Evolutionary conservation across 2,329 filamentous ascomycete species (phyloP).

Genomic region (Ramichloridium luteum): DNA sequence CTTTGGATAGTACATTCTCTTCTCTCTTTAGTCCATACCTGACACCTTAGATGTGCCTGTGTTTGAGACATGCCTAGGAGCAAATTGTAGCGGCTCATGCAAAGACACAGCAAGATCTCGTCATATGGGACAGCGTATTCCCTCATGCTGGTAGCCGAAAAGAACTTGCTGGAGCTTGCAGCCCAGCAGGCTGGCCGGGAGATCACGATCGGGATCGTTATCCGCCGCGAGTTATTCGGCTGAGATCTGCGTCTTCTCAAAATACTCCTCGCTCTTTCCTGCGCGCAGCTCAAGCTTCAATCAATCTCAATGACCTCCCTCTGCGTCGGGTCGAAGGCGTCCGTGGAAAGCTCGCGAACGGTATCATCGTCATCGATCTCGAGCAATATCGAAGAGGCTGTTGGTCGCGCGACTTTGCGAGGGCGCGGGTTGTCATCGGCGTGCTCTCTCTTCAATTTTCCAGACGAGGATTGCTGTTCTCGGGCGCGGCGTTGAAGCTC

Average conservation of each 20-base stretch:
- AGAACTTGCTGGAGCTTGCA: neutral
- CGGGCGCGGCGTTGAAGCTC: neutral
- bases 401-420: conserved; percentile 10
- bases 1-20: too few species aligned
- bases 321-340: neutral
- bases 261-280: too few species aligned
- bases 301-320: conserved; percentile 12
- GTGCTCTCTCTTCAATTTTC: conserved; percentile 13
- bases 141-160: too few species aligned
- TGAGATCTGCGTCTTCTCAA: too few species aligned
- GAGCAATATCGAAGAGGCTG: conserved; percentile 5
- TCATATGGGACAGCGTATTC: too few species aligned
- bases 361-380: conserved; percentile 10
- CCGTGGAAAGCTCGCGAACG: conserved; percentile 6
- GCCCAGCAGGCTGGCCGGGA: neutral
- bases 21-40: too few species aligned
- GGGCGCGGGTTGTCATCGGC: conserved; percentile 4
- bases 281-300: conserved; percentile 3
- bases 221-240: neutral
- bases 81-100: too few species aligned
- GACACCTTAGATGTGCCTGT: too few species aligned
- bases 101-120: too few species aligned
- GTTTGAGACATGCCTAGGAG: too few species aligned
- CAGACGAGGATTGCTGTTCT: neutral
- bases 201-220: neutral